Percentiles rank a stretch among this genome's conserved stretches.
Evolutionary conservation across 176 grass and related monocot genomes (phyloP).

Genomic region (Alopecurus myosuroides): DNA sequence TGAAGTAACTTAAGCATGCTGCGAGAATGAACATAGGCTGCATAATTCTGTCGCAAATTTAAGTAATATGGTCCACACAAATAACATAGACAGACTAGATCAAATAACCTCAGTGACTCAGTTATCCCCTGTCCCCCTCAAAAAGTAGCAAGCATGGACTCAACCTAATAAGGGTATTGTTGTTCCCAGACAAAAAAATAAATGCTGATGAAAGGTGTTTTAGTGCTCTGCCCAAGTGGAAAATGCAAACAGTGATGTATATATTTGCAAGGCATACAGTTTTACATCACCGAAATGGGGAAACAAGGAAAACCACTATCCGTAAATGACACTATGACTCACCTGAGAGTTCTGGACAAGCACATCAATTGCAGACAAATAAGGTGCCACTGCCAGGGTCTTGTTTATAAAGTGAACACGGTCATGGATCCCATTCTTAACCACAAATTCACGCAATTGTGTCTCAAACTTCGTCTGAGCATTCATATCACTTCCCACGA

Average conservation of each 20-base stretch:
- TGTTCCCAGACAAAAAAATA: slow-evolving; percentile 5
- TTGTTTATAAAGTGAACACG: slow-evolving; percentile 89
- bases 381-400: slow-evolving; percentile 88
- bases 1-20: not conserved
- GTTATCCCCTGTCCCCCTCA: not conserved
- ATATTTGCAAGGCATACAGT: not conserved
- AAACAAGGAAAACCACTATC: not conserved
- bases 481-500: slow-evolving; percentile 96
- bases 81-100: not conserved
- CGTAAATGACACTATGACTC: not conserved
- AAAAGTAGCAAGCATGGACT: not conserved
- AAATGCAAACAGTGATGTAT: not conserved
- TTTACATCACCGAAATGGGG: not conserved
- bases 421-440: slow-evolving; percentile 67
- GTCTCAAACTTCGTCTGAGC: slow-evolving; percentile 91
- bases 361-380: slow-evolving; percentile 91
- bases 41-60: not conserved
- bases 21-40: not conserved
- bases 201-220: not conserved
- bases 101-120: not conserved
- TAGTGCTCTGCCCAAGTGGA: not conserved
- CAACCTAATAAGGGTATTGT: not conserved
- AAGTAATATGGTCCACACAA: slow-evolving; percentile 1
- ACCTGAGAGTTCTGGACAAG: slow-evolving; percentile 99
- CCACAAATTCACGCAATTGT: slow-evolving; percentile 73